These are phyloP conservation scores for Mycena metata DNA, from an alignment of 768 basidiomycete genomes.

Conservation along the genomic window DNA sequence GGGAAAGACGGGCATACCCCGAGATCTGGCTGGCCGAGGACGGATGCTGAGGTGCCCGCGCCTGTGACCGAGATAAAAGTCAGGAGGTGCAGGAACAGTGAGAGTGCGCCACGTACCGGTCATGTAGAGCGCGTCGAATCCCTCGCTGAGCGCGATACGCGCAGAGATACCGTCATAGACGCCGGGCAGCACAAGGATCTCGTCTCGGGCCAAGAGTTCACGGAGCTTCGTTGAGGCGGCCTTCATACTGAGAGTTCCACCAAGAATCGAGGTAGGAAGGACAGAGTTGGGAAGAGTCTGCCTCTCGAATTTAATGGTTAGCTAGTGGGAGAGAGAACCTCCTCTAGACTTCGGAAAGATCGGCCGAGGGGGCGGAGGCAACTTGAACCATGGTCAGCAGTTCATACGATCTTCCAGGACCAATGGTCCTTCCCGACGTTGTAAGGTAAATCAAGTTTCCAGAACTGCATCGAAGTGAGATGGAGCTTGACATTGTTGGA, in stretches of 20 bases:
- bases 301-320: no score
- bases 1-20: constrained; percentile 35
- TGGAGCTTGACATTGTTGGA: no score
- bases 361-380: constrained; percentile 10
- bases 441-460: no score
- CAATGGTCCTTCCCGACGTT: no score
- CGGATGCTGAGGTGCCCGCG: constrained; percentile 67
- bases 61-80: constrained; percentile 38
- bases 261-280: background rate
- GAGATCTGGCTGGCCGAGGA: constrained; percentile 67
- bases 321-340: background rate
- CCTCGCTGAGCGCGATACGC: constrained; percentile 64
- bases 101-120: constrained; percentile 49
- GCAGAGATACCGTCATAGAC: constrained; percentile 67
- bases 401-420: no score
- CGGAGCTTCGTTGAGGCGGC: constrained; percentile 30
- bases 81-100: background rate
- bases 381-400: constrained; percentile 1
- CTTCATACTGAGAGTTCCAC: constrained; percentile 19
- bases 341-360: background rate
- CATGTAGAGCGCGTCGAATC: constrained; percentile 66
- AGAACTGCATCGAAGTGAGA: no score
- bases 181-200: constrained; percentile 47
- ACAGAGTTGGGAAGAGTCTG: background rate
- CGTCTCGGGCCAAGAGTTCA: constrained; percentile 33